Percentiles rank a stretch among this genome's conserved stretches.
phyloP scores from a whole-genome alignment of 1,139 yeast genomes.

The Yamadazyma sp. region DNA sequence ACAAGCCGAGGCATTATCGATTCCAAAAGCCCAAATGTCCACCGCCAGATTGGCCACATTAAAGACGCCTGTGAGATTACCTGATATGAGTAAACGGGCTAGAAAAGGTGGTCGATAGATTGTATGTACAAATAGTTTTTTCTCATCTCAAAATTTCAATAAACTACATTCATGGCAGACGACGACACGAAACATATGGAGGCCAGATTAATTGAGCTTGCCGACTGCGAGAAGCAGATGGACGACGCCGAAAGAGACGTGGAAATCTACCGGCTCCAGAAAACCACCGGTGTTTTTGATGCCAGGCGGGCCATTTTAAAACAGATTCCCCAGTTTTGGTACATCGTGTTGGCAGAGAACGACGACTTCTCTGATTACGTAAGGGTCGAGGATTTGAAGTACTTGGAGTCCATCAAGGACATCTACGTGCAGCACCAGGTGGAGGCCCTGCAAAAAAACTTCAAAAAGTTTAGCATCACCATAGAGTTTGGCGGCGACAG shows the following conservation, averaged over 20 bases:
- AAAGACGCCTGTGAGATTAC: slow-evolving; percentile 87
- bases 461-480: slow-evolving; percentile 56
- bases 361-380: slow-evolving; percentile 74
- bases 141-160: slow-evolving; percentile 1
- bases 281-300: slow-evolving; percentile 50
- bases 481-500: slow-evolving; percentile 45
- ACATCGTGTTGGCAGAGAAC: slow-evolving; percentile 70
- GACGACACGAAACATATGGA: slow-evolving; percentile 9
- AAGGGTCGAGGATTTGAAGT: slow-evolving; percentile 66
- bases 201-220: slow-evolving; percentile 29
- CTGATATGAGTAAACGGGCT: slow-evolving; percentile 75
- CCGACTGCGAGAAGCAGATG: slow-evolving; percentile 56
- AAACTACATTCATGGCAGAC: not conserved
- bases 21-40: slow-evolving; percentile 62
- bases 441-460: slow-evolving; percentile 24
- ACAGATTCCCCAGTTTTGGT: slow-evolving; percentile 71
- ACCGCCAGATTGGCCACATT: slow-evolving; percentile 78
- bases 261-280: slow-evolving; percentile 47
- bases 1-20: slow-evolving; percentile 83
- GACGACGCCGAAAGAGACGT: slow-evolving; percentile 56
- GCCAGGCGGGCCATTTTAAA: slow-evolving; percentile 47
- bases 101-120: slow-evolving; percentile 24
- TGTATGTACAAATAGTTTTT: not conserved
- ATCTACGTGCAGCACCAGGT: slow-evolving; percentile 52
- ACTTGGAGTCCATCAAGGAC: slow-evolving; percentile 58